Percentiles rank a stretch among this genome's conserved stretches.
Evolutionary conservation across 1,139 yeast genomes (phyloP).

Genomic region (Saccharomycopsis crataegensis): DNA sequence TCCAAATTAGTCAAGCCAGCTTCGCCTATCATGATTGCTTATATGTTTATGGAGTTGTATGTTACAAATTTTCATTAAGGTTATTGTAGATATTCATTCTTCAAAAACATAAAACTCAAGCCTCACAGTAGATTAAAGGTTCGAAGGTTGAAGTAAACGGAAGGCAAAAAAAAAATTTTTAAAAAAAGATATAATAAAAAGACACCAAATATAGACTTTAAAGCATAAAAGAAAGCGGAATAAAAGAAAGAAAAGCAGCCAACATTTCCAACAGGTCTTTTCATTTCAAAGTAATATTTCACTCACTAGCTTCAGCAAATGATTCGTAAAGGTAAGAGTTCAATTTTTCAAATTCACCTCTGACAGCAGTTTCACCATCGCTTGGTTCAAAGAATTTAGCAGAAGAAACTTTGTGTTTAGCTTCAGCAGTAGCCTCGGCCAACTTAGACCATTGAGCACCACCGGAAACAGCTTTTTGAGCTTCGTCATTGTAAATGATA

Average conservation of each 20-base stretch:
- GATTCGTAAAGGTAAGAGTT: conserved; percentile 73
- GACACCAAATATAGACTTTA: too few species aligned
- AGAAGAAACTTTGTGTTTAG: conserved; percentile 88
- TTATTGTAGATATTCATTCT: too few species aligned
- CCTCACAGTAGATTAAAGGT: too few species aligned
- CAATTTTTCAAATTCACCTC: conserved; percentile 69
- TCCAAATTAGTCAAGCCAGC: too few species aligned
- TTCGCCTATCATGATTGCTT: too few species aligned
- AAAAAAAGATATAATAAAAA: too few species aligned
- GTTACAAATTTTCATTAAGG: too few species aligned
- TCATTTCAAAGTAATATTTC: conserved; percentile 21
- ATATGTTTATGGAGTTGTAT: too few species aligned
- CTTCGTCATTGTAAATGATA: conserved; percentile 87
- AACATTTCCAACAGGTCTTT: not conserved
- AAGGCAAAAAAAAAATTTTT: too few species aligned
- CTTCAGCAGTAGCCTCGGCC: conserved; percentile 79
- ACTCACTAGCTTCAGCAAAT: conserved; percentile 94
- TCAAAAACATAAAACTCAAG: too few species aligned
- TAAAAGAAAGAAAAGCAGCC: not conserved
- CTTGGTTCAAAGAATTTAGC: conserved; percentile 96
- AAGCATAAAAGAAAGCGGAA: not conserved
- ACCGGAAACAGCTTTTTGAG: conserved; percentile 90
- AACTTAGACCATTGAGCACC: conserved; percentile 95
- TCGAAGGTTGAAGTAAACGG: too few species aligned
- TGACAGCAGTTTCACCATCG: conserved; percentile 74